Evolutionary conservation across 2,329 filamentous ascomycete species (phyloP).

Genomic region (Leptographium lundbergii): DNA sequence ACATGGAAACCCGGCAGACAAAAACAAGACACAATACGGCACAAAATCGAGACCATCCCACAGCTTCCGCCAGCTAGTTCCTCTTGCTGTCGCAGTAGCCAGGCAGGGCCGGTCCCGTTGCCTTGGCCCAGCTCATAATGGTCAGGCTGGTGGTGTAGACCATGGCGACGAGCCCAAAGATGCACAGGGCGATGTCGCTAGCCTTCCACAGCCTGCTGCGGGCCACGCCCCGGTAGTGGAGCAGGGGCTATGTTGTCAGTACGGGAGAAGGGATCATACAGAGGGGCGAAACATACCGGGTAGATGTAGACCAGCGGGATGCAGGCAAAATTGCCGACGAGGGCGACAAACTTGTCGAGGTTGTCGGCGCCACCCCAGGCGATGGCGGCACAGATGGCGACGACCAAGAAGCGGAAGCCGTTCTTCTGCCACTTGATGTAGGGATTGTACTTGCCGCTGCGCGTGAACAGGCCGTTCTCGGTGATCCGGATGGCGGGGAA

Average conservation of each 20-base stretch:
- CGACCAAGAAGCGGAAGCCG: conserved; percentile 84
- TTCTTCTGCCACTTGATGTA: conserved; percentile 99
- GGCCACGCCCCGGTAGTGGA: conserved; percentile 76
- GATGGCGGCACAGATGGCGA: conserved; percentile 72
- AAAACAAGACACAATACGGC: not conserved
- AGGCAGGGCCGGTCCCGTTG: conserved; percentile 29
- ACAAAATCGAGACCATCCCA: not conserved
- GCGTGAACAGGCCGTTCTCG: conserved; percentile 85
- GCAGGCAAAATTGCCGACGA: conserved; percentile 95
- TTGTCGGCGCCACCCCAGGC: conserved; percentile 89
- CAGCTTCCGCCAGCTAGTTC: not conserved
- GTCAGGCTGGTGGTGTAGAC: conserved; percentile 83
- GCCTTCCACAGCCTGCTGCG: conserved; percentile 52
- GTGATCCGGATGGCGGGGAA: conserved; percentile 97
- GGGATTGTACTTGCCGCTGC: conserved; percentile 93
- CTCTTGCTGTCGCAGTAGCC: conserved; percentile 38
- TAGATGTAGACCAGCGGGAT: conserved; percentile 97
- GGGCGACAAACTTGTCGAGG: conserved; percentile 90
- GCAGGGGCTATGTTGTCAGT: conserved; percentile 52
- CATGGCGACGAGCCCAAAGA: conserved; percentile 81
- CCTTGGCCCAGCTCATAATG: conserved; percentile 69
- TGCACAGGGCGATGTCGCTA: conserved; percentile 62
- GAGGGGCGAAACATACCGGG: conserved; percentile 54
- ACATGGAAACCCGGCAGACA: not conserved
- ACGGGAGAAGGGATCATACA: not conserved